Base-by-base conservation (phyloP, 2,329 filamentous ascomycete species). In the Boeremia exigua region DNA sequence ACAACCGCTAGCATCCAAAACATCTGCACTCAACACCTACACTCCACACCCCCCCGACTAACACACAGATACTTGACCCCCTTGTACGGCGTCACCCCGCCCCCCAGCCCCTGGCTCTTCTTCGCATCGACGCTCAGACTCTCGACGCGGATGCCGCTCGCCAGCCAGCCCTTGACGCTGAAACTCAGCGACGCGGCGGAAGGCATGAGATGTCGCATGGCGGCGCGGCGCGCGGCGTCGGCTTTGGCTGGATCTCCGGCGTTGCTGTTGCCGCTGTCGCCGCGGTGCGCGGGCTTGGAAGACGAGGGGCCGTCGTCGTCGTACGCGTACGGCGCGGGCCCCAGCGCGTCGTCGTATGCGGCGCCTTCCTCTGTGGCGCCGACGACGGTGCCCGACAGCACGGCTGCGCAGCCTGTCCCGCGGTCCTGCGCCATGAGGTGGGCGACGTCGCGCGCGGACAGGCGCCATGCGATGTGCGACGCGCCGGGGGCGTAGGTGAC, bases 51-150 rank as follows among this genome's bases (percentile, higher is more conserved):
- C 61, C 79, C 79, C 54, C 78, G 77, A 70, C 84, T 86, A 11
- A 87, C 84, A 64, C 93, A 97, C 66, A 99, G 75, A 76, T 99
- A 99, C 78, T 99, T 99, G 63, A 99, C 95, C 1, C 95, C 95
- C 78, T 98, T 99, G 77, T 96, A 98, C 23, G 95, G 95, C 77
- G 92, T 96, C 34, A 98, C 87, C 2, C 90, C 87, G 63, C 96
- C 92, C 0, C 92, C 92, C 40, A 99, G 69, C 0, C 95, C 95
- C 54, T 88, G 85, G 75, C 91, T 96, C 78, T 88, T 92, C 73
- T 90, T 88, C n/a, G 86, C 81, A 72, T 88, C 85, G 12, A 88
- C 76, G n/a, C 80, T 79, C 58, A 88, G 69, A 62, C 81, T 83
- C 48, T 88, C 86, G 1, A 88, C 86, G 58, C 81, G 84, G 64